Conservation (phyloP, 23 red algal genomes). For the Agarophyton chilense region DNA sequence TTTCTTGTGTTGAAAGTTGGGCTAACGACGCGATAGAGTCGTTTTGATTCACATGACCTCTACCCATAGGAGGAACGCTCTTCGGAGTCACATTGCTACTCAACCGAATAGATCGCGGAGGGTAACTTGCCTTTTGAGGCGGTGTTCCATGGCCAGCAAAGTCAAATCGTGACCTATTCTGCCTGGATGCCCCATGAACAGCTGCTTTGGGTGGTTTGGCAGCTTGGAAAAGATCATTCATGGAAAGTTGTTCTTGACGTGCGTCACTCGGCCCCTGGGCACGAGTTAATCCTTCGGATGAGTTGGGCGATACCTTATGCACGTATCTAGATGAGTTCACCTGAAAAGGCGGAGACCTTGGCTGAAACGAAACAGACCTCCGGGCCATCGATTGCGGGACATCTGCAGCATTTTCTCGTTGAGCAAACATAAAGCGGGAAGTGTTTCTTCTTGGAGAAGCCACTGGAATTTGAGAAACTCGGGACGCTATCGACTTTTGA, state of each 20-base stretch:
- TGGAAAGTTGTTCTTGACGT: background rate
- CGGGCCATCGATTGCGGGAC: background rate
- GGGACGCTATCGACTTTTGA: background rate
- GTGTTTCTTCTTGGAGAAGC: slow-evolving; percentile 4
- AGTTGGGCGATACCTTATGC: background rate
- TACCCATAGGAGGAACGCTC: background rate
- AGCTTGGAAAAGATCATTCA: slow-evolving; percentile 1
- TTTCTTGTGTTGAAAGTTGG: slow-evolving; percentile 65
- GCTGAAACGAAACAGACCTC: background rate
- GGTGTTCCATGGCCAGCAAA: slow-evolving; percentile 37
- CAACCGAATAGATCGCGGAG: background rate
- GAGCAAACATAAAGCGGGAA: slow-evolving; percentile 22
- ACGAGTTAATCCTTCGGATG: background rate
- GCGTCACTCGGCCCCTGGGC: background rate
- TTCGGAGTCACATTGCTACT: slow-evolving; percentile 12
- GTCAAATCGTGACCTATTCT: slow-evolving; percentile 57
- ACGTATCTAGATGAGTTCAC: background rate
- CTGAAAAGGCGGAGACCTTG: background rate
- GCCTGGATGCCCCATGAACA: slow-evolving; percentile 10
- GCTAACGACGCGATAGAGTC: slow-evolving; percentile 24
- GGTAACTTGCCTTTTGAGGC: background rate
- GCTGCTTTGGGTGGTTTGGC: background rate
- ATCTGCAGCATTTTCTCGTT: background rate
- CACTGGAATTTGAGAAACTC: background rate
- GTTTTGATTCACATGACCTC: background rate